Conservation (phyloP, 2,329 filamentous ascomycete species). For the Zalaria obscura region DNA sequence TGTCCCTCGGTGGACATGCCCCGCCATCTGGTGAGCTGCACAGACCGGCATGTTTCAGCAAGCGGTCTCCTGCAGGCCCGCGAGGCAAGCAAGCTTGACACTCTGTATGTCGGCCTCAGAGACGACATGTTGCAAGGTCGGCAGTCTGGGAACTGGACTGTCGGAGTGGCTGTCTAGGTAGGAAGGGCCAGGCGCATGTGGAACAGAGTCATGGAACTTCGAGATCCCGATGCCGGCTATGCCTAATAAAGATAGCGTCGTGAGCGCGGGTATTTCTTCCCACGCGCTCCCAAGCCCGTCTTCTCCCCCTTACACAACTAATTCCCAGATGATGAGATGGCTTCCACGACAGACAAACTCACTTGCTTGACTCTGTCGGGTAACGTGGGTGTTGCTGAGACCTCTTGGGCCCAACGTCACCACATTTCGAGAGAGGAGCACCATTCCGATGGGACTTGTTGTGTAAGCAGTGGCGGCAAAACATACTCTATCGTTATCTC, state of each 20-base stretch:
- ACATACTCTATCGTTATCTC: too few relatives aligned
- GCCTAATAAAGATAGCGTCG: too few relatives aligned
- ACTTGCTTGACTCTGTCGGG: slow-evolving; percentile 28
- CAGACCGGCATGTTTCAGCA: slow-evolving; percentile 13
- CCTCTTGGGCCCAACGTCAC: slow-evolving; percentile 30
- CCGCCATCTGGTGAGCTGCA: slow-evolving; percentile 21
- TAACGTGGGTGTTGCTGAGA: slow-evolving; percentile 34
- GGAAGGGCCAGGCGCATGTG: too few relatives aligned
- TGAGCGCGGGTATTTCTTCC: too few relatives aligned
- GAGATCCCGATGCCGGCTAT: too few relatives aligned
- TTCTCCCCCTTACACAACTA: slow-evolving; percentile 54
- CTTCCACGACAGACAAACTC: slow-evolving; percentile 34
- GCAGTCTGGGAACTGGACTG: too few relatives aligned
- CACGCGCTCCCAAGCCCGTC: slow-evolving; percentile 3
- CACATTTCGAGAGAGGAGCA: slow-evolving; percentile 31
- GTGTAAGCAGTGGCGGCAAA: slow-evolving; percentile 10
- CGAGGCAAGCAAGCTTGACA: slow-evolving; percentile 22
- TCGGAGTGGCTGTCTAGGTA: too few relatives aligned
- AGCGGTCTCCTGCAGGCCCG: slow-evolving; percentile 16
- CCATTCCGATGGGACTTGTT: slow-evolving; percentile 31
- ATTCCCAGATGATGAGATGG: slow-evolving; percentile 65
- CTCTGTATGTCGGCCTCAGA: slow-evolving; percentile 23
- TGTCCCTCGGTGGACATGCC: slow-evolving; percentile 31
- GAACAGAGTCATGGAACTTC: too few relatives aligned
- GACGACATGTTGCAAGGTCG: slow-evolving; percentile 21